phyloP scores from a whole-genome alignment of 768 basidiomycete species.

The Mycena metata region DNA sequence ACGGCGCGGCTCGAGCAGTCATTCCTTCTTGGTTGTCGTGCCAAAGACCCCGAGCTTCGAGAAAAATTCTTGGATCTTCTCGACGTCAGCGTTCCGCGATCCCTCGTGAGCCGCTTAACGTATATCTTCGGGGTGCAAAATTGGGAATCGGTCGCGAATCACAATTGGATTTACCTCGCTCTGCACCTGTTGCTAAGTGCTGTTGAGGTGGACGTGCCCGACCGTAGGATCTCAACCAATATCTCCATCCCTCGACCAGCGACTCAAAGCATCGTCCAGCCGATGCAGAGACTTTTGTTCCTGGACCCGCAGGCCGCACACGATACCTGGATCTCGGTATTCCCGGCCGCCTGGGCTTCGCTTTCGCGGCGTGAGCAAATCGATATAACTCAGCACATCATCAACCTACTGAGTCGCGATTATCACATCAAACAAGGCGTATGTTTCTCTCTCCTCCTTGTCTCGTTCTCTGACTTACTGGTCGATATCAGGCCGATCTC shows the following conservation, averaged over 20 bases:
- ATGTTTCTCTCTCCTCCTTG: too few relatives aligned
- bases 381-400: constrained; percentile 91
- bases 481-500: constrained; percentile 60
- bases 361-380: constrained; percentile 89
- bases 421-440: constrained; percentile 86
- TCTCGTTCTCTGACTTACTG: too few relatives aligned
- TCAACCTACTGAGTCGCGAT: constrained; percentile 91
- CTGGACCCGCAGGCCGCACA: constrained; percentile 84
- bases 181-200: constrained; percentile 88
- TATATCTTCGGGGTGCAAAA: constrained; percentile 94
- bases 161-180: constrained; percentile 95
- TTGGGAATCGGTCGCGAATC: constrained; percentile 93
- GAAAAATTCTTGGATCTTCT: constrained; percentile 91
- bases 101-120: constrained; percentile 83
- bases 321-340: constrained; percentile 88
- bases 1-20: constrained; percentile 94
- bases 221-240: constrained; percentile 54
- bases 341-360: constrained; percentile 88
- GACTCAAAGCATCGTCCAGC: constrained; percentile 72
- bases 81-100: constrained; percentile 89
- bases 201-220: constrained; percentile 60
- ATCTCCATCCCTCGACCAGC: constrained; percentile 57
- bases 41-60: constrained; percentile 82
- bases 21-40: constrained; percentile 92
- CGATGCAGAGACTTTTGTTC: constrained; percentile 87